Conservation (phyloP, 2,329 filamentous ascomycete species). For the Beauveria brongniartii region DNA sequence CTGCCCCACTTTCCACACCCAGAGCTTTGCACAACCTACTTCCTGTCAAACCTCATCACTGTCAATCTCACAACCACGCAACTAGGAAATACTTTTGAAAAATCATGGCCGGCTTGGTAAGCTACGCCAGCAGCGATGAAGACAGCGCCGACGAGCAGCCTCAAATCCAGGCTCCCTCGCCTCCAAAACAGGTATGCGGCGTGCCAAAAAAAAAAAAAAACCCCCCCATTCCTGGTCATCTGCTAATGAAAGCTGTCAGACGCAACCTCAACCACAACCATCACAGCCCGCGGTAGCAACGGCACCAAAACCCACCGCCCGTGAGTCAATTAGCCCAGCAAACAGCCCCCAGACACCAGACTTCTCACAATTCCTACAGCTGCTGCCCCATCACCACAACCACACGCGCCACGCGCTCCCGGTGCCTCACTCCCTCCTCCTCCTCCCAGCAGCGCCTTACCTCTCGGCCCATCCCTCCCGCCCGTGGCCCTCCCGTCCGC, state of each 20-base stretch:
- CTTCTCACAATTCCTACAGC: no score
- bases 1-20: no score
- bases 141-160: constrained; percentile 28
- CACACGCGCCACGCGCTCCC: constrained; percentile 8
- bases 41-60: neutral
- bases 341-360: neutral
- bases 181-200: neutral
- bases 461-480: constrained; percentile 33
- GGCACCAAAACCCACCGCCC: neutral
- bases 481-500: constrained; percentile 15
- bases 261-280: neutral
- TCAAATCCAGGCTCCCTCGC: neutral
- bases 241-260: neutral
- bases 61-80: neutral
- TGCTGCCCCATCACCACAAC: neutral
- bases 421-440: constrained; percentile 15
- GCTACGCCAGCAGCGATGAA: constrained; percentile 45
- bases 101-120: constrained; percentile 36
- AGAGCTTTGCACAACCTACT: no score
- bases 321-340: neutral
- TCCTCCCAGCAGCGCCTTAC: constrained; percentile 19
- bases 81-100: constrained; percentile 10
- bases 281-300: neutral
- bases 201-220: no score
- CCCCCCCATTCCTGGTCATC: neutral